Evolutionary conservation across 2,329 filamentous ascomycete genomes (phyloP).

Genomic region (Fusarium tupiense): DNA sequence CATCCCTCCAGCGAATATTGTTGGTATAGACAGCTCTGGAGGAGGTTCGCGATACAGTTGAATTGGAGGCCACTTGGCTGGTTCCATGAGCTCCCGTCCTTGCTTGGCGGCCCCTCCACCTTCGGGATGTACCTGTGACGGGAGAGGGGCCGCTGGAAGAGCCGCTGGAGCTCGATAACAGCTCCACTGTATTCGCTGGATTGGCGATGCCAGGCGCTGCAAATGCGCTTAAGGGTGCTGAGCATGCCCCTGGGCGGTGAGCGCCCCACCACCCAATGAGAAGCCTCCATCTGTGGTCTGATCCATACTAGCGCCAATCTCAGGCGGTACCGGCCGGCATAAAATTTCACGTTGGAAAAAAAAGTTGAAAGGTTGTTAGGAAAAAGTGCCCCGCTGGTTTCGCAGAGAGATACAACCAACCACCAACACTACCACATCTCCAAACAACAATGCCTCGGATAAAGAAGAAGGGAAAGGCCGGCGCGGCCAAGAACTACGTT

Average conservation of each 20-base stretch:
- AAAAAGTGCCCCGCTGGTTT: conserved; percentile 49
- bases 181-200: conserved; percentile 29
- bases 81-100: conserved; percentile 22
- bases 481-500: conserved; percentile 97
- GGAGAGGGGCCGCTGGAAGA: conserved; percentile 37
- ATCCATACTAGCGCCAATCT: not conserved
- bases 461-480: conserved; percentile 93
- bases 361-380: conserved; percentile 46
- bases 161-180: conserved; percentile 18
- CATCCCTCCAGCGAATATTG: conserved; percentile 43
- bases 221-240: conserved; percentile 16
- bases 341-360: conserved; percentile 48
- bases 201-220: conserved; percentile 20
- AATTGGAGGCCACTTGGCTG: conserved; percentile 47
- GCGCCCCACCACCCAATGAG: conserved; percentile 7
- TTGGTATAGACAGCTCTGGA: conserved; percentile 31
- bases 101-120: conserved; percentile 34
- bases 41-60: conserved; percentile 22
- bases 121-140: conserved; percentile 10
- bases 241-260: conserved; percentile 16
- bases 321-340: conserved; percentile 47
- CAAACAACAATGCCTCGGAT: conserved; percentile 71
- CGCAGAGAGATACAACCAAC: conserved; percentile 28
- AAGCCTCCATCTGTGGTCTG: not conserved
- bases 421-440: conserved; percentile 32